A percentile compares a stretch with the other conserved stretches of the same genome.
Evolutionary conservation across 2,329 filamentous ascomycete species (phyloP).

Genomic region (Neonectria faginata): DNA sequence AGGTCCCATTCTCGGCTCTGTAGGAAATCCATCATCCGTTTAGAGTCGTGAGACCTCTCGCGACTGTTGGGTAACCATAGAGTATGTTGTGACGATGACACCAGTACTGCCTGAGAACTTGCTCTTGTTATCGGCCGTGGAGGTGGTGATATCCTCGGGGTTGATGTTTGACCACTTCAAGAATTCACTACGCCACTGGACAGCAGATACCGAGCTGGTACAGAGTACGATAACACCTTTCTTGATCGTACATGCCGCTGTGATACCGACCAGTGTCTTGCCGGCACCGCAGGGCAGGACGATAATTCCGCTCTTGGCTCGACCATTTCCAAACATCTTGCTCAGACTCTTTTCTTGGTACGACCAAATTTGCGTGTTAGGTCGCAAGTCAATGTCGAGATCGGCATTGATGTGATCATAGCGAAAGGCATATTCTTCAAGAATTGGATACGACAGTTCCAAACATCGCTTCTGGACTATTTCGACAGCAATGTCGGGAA

Average conservation of each 20-base stretch:
- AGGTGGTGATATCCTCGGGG: conserved; percentile 86
- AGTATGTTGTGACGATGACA: conserved; percentile 93
- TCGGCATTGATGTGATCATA: conserved; percentile 86
- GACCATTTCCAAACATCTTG: conserved; percentile 97
- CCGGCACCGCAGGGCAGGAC: conserved; percentile 95
- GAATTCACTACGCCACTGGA: conserved; percentile 94
- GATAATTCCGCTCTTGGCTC: conserved; percentile 94
- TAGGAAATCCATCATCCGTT: conserved; percentile 94
- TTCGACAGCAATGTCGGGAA: conserved; percentile 79
- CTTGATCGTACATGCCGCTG: conserved; percentile 92
- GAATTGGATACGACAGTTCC: conserved; percentile 80
- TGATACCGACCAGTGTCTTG: conserved; percentile 94
- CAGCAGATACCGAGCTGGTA: conserved; percentile 93
- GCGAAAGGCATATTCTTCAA: conserved; percentile 94
- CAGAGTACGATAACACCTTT: conserved; percentile 92
- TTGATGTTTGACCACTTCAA: conserved; percentile 94
- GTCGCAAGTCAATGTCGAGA: conserved; percentile 86
- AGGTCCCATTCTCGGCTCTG: conserved; percentile 87
- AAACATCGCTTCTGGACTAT: conserved; percentile 85
- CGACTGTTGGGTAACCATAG: conserved; percentile 88
- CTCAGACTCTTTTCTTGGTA: conserved; percentile 95
- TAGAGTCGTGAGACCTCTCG: conserved; percentile 84
- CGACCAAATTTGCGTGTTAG: conserved; percentile 83
- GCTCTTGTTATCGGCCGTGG: conserved; percentile 88
- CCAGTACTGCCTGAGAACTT: conserved; percentile 83